These are phyloP conservation scores for Millerozyma miso DNA, from an alignment of 805 yeast species.

Conservation along the genomic window DNA sequence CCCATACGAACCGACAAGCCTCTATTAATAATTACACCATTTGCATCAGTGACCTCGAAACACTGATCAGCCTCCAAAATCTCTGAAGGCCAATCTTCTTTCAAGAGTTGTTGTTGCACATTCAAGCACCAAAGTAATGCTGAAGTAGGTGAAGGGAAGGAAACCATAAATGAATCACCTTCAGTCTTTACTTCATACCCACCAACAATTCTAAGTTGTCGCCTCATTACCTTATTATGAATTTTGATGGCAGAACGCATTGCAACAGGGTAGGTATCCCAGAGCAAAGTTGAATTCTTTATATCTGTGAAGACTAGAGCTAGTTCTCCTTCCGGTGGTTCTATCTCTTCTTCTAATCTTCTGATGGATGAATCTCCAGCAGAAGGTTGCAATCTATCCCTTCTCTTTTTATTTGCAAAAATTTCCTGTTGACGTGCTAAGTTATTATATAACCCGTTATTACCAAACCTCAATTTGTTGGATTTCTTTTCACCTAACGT, in stretches of 20 bases:
- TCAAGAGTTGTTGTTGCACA: constrained; percentile 76
- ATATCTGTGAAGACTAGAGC: constrained; percentile 98
- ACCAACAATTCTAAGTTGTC: constrained; percentile 86
- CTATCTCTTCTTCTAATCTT: constrained; percentile 82
- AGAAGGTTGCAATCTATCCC: constrained; percentile 35
- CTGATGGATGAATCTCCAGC: constrained; percentile 69
- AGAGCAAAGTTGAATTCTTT: constrained; percentile 83
- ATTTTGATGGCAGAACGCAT: constrained; percentile 96
- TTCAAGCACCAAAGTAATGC: constrained; percentile 94
- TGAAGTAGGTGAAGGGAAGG: constrained; percentile 87
- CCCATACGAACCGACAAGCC: constrained; percentile 98
- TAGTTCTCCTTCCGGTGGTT: constrained; percentile 90
- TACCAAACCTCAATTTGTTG: constrained; percentile 22
- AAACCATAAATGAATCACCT: constrained; percentile 98
- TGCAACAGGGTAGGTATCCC: constrained; percentile 91
- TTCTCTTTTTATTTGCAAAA: constrained; percentile 37
- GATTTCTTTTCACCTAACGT: constrained; percentile 54
- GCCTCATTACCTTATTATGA: constrained; percentile 91
- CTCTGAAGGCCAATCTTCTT: constrained; percentile 94
- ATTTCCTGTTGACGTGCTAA: constrained; percentile 34
- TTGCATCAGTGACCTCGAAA: constrained; percentile 65
- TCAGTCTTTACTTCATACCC: constrained; percentile 99
- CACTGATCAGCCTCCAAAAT: constrained; percentile 83
- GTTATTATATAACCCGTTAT: constrained; percentile 31
- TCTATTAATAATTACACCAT: constrained; percentile 60